These are phyloP conservation scores for Lasiosphaeria miniovina DNA, from an alignment of 495 filamentous ascomycete species.

Conservation along the genomic window DNA sequence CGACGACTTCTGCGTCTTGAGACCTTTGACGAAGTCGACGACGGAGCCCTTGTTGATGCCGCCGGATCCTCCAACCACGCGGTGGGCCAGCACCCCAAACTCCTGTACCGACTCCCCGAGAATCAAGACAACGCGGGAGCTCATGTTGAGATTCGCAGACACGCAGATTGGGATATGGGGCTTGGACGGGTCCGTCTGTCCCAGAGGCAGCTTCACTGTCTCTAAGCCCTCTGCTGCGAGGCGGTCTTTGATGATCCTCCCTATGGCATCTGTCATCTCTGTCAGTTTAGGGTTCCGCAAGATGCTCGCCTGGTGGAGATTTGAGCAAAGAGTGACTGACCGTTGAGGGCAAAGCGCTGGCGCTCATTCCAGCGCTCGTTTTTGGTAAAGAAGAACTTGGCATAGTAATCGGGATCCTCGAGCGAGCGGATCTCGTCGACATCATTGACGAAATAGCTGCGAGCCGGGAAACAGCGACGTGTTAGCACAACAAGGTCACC, in stretches of 20 bases:
- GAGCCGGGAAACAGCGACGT: neutral
- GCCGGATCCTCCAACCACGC: conserved; percentile 53
- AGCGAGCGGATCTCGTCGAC: conserved; percentile 69
- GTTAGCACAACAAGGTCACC: conserved; percentile 9
- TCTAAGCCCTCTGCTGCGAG: conserved; percentile 56
- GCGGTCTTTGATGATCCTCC: conserved; percentile 56
- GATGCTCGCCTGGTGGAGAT: conserved; percentile 4
- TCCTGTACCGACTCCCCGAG: conserved; percentile 69
- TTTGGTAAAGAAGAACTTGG: conserved; percentile 67
- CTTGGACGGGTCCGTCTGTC: conserved; percentile 33
- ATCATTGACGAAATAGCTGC: conserved; percentile 68
- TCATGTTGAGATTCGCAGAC: conserved; percentile 53
- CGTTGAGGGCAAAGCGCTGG: conserved; percentile 66
- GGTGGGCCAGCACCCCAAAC: conserved; percentile 70
- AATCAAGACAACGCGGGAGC: conserved; percentile 65
- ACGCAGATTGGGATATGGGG: conserved; percentile 69
- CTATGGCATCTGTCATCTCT: conserved; percentile 50
- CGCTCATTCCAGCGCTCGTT: conserved; percentile 69
- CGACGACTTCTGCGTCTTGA: conserved; percentile 38
- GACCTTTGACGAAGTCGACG: conserved; percentile 55
- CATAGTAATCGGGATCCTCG: conserved; percentile 61
- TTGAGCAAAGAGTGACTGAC: conserved; percentile 32
- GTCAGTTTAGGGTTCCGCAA: neutral
- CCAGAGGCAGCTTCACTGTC: conserved; percentile 58
- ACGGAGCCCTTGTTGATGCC: conserved; percentile 66